Conservation (phyloP, 2,329 filamentous ascomycete genomes). For the Fusarium domesticum region DNA sequence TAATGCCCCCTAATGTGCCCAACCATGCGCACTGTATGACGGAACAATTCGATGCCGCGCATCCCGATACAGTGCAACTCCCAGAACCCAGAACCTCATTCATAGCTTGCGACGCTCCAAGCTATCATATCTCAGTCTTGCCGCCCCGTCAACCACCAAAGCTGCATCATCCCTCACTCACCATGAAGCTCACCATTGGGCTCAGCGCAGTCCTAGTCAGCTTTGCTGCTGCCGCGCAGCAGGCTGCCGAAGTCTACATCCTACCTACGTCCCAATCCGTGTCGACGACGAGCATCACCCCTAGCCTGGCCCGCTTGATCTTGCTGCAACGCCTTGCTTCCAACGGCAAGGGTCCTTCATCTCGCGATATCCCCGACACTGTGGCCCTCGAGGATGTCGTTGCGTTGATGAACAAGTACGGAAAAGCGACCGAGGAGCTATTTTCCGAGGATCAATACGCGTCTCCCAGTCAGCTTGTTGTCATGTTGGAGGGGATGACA, state of each 20-base stretch:
- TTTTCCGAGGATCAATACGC: constrained; percentile 41
- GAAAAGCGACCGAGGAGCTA: constrained; percentile 49
- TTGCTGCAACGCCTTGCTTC: constrained; percentile 55
- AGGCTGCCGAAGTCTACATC: constrained; percentile 53
- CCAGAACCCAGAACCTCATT: constrained; percentile 20
- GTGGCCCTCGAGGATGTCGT: constrained; percentile 48
- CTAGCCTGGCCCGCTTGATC: constrained; percentile 56
- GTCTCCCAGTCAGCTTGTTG: constrained; percentile 53
- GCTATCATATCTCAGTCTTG: constrained; percentile 28
- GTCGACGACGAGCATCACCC: constrained; percentile 44
- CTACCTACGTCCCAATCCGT: constrained; percentile 37
- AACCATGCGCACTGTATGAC: constrained; percentile 23
- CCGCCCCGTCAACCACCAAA: constrained; percentile 15
- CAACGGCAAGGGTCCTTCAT: constrained; percentile 46
- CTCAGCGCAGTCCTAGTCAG: constrained; percentile 39
- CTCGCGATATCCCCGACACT: constrained; percentile 44
- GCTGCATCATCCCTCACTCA: constrained; percentile 34
- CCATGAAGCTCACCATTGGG: constrained; percentile 44
- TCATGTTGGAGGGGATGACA: constrained; percentile 57
- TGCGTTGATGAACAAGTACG: constrained; percentile 58
- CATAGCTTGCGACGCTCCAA: constrained; percentile 34
- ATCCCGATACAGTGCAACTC: constrained; percentile 29
- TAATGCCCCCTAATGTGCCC: accelerated
- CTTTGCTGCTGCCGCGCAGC: constrained; percentile 38
- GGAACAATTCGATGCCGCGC: constrained; percentile 30